Percentiles rank a stretch among this genome's conserved stretches.
These are phyloP conservation scores for Cyberlindnera mycetangii DNA, from an alignment of 805 yeast species.

Conservation along the genomic window DNA sequence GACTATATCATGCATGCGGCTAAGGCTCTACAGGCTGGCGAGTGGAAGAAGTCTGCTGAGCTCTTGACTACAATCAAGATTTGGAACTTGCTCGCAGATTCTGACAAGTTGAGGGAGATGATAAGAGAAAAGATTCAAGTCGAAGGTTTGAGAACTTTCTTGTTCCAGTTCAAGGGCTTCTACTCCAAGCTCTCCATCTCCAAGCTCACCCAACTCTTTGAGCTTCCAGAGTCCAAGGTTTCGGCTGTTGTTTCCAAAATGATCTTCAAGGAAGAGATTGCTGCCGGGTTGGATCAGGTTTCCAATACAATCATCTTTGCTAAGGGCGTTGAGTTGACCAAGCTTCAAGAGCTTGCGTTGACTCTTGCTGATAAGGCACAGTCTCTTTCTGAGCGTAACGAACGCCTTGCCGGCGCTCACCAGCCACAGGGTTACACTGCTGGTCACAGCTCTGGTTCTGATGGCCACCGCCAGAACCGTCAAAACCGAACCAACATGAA, in stretches of 20 bases:
- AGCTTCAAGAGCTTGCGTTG: conserved; percentile 83
- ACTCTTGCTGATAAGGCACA: conserved; percentile 78
- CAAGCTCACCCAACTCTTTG: conserved; percentile 64
- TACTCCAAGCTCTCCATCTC: conserved; percentile 71
- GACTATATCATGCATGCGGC: conserved; percentile 94
- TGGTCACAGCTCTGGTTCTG: conserved; percentile 20
- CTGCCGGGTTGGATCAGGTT: conserved; percentile 69
- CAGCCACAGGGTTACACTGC: conserved; percentile 29
- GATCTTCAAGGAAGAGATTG: conserved; percentile 74
- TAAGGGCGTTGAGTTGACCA: conserved; percentile 75
- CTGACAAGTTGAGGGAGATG: conserved; percentile 65
- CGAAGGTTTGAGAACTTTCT: conserved; percentile 90
- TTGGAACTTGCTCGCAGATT: conserved; percentile 79
- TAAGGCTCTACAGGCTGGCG: conserved; percentile 79
- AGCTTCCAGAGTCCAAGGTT: conserved; percentile 54
- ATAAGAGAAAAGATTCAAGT: conserved; percentile 75
- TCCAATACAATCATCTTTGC: conserved; percentile 63
- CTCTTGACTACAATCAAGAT: conserved; percentile 74
- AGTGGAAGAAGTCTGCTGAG: conserved; percentile 78
- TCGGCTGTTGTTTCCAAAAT: conserved; percentile 65
- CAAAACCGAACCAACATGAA: conserved; percentile 29
- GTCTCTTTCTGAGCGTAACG: conserved; percentile 79
- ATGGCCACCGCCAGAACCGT: conserved; percentile 25
- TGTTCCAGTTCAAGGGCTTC: conserved; percentile 77
- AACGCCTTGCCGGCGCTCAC: conserved; percentile 73